phyloP scores from a whole-genome alignment of 306 rosid species.

The Cucurbita pepo region DNA sequence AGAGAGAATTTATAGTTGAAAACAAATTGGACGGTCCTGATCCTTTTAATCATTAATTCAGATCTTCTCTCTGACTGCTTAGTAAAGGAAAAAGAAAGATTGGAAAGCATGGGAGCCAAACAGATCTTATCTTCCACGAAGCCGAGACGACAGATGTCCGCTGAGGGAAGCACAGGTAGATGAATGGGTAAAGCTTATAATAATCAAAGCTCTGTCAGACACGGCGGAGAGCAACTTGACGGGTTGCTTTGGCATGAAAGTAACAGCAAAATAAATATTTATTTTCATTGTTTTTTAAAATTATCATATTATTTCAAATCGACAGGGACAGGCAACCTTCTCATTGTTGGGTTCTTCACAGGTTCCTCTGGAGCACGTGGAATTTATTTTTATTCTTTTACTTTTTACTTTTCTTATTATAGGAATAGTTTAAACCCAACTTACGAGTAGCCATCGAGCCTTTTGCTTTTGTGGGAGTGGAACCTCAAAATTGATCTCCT shows the following conservation, averaged over 20 bases:
- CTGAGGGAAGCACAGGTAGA: slow-evolving; percentile 6
- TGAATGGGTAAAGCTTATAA: neutral
- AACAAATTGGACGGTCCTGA: neutral
- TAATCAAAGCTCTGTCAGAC: neutral
- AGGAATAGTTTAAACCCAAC: neutral
- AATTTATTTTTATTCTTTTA: neutral
- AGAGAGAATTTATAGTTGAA: neutral
- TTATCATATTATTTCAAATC: neutral
- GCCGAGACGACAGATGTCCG: slow-evolving; percentile 1
- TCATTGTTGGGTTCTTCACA: neutral
- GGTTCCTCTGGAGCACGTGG: neutral
- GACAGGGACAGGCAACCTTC: slow-evolving; percentile 1
- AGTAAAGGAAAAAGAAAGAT: neutral
- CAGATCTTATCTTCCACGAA: neutral
- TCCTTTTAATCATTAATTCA: neutral
- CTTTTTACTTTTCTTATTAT: neutral
- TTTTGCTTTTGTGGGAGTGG: neutral
- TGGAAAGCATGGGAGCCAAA: neutral
- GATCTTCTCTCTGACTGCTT: neutral
- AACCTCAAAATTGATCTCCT: neutral
- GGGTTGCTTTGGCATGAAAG: neutral
- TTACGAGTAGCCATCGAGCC: neutral
- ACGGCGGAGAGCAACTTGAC: neutral
- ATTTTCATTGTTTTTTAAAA: neutral
- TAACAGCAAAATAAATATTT: neutral